Evolutionary conservation across 1,139 yeast species (phyloP).

Genomic region (Debaryomycetaceae sp.): DNA sequence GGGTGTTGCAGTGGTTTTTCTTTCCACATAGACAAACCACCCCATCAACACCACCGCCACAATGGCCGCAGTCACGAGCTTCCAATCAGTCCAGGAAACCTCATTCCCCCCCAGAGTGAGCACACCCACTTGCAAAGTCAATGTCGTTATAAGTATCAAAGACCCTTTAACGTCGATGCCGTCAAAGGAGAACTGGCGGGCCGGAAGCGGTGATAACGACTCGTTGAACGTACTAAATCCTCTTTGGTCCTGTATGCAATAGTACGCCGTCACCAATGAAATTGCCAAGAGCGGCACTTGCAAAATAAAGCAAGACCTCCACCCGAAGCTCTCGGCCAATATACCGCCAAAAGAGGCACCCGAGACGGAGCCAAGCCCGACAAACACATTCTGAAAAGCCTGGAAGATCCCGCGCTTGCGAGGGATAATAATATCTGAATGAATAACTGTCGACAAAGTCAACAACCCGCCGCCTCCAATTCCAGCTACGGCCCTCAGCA

Average conservation of each 20-base stretch:
- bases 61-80: constrained; percentile 12
- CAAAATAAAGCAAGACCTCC: constrained; percentile 26
- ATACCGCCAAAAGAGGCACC: constrained; percentile 26
- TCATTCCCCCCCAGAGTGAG: constrained; percentile 23
- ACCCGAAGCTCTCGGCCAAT: constrained; percentile 16
- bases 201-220: constrained; percentile 3
- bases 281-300: constrained; percentile 16
- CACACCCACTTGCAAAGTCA: constrained; percentile 25
- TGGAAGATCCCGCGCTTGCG: constrained; percentile 24
- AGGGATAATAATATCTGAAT: constrained; percentile 25
- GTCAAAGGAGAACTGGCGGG: constrained; percentile 5
- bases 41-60: constrained; percentile 11
- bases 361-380: constrained; percentile 21
- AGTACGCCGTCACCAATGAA: constrained; percentile 17
- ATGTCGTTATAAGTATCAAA: constrained; percentile 16
- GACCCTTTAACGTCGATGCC: constrained; percentile 20
- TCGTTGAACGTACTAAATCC: constrained; percentile 9
- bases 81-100: constrained; percentile 16
- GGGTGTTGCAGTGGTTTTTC: constrained; percentile 26
- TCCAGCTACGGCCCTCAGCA: constrained; percentile 22
- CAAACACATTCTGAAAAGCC: constrained; percentile 21
- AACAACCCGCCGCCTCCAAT: constrained; percentile 32
- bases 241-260: constrained; percentile 15
- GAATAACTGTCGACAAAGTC: constrained; percentile 24
- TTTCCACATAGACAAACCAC: constrained; percentile 19